Evolutionary conservation across 2,329 filamentous ascomycete genomes (phyloP).

Genomic region (Sporothrix variecibatus): DNA sequence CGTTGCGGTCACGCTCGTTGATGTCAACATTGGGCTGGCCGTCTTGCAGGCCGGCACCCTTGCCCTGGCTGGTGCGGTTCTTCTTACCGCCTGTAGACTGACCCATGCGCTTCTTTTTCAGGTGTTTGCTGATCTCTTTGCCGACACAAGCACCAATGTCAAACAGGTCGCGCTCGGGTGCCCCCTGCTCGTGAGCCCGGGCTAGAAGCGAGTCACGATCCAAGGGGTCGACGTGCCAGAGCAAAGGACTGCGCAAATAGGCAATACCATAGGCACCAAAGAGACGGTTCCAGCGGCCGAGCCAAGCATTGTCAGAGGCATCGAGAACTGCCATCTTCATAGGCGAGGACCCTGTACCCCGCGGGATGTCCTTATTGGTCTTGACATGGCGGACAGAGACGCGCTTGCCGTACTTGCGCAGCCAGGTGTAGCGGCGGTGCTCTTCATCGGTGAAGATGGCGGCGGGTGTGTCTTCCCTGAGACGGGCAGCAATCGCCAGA

Average conservation of each 20-base stretch:
- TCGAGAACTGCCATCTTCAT: slow-evolving; percentile 65
- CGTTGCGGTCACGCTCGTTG: slow-evolving; percentile 67
- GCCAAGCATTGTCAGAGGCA: slow-evolving; percentile 63
- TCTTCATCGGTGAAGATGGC: slow-evolving; percentile 83
- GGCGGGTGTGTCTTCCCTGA: slow-evolving; percentile 71
- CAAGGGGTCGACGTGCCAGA: slow-evolving; percentile 76
- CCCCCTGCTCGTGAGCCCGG: slow-evolving; percentile 62
- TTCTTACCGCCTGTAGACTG: not conserved
- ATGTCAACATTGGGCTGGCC: slow-evolving; percentile 50
- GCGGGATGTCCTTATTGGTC: slow-evolving; percentile 38
- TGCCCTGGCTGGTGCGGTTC: slow-evolving; percentile 30
- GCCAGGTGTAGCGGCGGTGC: slow-evolving; percentile 79
- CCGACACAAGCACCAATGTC: slow-evolving; percentile 76
- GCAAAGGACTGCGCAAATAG: slow-evolving; percentile 76
- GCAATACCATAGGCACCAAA: slow-evolving; percentile 70
- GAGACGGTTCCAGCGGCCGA: slow-evolving; percentile 68
- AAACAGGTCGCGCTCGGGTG: slow-evolving; percentile 61
- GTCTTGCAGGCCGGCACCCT: slow-evolving; percentile 39
- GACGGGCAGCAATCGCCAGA: slow-evolving; percentile 70
- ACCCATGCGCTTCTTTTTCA: slow-evolving; percentile 53
- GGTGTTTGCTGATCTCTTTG: slow-evolving; percentile 78
- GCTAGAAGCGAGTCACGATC: slow-evolving; percentile 74
- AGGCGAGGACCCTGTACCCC: not conserved
- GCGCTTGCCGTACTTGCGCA: slow-evolving; percentile 63
- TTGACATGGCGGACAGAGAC: slow-evolving; percentile 58